Base-by-base conservation (phyloP, 176 grass and related monocot species). In the Urochloa ruziziensis region DNA sequence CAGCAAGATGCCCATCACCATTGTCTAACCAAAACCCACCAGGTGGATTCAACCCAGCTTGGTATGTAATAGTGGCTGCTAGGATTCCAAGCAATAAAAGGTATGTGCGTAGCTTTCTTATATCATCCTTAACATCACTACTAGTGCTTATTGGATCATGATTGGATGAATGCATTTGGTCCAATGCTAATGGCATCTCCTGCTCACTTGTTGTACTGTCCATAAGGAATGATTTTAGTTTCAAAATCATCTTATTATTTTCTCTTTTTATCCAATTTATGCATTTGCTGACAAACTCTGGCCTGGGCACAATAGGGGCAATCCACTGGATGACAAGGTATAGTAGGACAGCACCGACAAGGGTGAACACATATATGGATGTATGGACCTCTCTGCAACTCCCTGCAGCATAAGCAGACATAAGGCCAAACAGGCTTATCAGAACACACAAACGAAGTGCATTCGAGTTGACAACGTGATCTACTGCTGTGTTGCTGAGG, bases 341-440 rank as follows among this genome's bases (percentile, higher is more conserved):
- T 7, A 87, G 10, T 19, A 82, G 49, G 70, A 87, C 51, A 7
- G 49, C 48, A 14, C 59, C 85, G 2, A 81, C 78, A 48, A 87
- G 85, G 9, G 68, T 5, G 27, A 81, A 75, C 18, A 81, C 85
- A 75, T 75, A 81, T 32, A 87, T 81, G 44, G 85, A 87, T 8
- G 70, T 87, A 58, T 30, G 78, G 37, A 87, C 37, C 10, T 81
- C 68, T 70, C 85, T 75, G 69, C 77, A 86, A 16, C 77, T 86
- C 14, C 85, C 85, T 46, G 85, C 77, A 75, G 77, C 77, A 81
- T 75, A 81, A 36, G 85, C 70, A 35, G 46, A 69, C 78, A 81
- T 81, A 35, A 87, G 78, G 36, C 69, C 78, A 17, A 81, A 67
- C 7, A 82, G 70, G 78, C 78, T 87, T 17, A 81, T 12, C 47